Percentiles rank a stretch among this genome's conserved stretches.
phyloP scores from a whole-genome alignment of 371 early-diverging fungal genomes.

The Circinella minor region DNA sequence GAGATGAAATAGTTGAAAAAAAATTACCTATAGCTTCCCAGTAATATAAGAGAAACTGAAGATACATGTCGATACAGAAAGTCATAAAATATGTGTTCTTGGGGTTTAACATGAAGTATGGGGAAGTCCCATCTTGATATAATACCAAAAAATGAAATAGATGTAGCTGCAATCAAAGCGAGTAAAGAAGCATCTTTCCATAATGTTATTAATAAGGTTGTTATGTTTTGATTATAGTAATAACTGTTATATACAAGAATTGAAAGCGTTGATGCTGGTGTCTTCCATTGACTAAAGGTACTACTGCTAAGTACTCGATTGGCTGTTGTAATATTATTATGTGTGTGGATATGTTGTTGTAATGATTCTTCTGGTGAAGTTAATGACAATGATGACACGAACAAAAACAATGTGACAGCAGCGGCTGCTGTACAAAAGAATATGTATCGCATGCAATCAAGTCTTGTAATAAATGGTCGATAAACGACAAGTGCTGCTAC shows the following conservation, averaged over 20 bases:
- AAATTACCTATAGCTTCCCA: constrained; percentile 30
- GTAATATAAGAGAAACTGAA: constrained; percentile 20
- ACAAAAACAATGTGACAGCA: constrained; percentile 32
- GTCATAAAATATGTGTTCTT: constrained; percentile 1
- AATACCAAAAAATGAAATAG: constrained; percentile 37
- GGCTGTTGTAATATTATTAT: not conserved
- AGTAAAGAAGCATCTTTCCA: constrained; percentile 36
- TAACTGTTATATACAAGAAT: too few relatives aligned
- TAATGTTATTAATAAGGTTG: not conserved
- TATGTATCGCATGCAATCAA: constrained; percentile 42
- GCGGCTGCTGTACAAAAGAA: constrained; percentile 38
- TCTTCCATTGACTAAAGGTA: not conserved
- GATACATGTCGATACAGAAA: constrained; percentile 29
- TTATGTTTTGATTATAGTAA: not conserved
- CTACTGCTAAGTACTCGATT: not conserved
- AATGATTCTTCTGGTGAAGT: not conserved
- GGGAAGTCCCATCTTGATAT: constrained; percentile 43
- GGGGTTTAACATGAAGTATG: constrained; percentile 31
- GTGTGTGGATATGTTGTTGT: too few relatives aligned
- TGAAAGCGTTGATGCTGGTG: not conserved
- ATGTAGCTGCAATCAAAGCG: constrained; percentile 39
- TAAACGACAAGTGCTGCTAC: constrained; percentile 32
- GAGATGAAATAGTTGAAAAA: not conserved
- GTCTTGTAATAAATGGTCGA: constrained; percentile 45
- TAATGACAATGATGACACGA: not conserved